Conservation (phyloP, 768 basidiomycete genomes). For the Phlebiopsis gigantea region DNA sequence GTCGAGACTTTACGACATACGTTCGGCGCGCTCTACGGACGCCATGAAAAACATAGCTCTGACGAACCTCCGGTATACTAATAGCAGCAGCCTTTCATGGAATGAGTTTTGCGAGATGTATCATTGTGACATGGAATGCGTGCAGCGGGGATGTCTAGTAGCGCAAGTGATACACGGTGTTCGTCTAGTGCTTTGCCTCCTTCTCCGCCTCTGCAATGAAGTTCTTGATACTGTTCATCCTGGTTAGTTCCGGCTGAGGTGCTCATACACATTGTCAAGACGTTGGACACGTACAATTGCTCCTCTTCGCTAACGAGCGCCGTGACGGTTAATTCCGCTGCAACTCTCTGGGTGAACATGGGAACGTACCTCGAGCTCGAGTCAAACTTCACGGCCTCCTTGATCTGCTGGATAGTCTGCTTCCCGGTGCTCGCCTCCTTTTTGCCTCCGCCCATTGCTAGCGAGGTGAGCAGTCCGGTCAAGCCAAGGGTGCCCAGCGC, state of each 20-base stretch:
- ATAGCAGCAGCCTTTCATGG: too few species aligned
- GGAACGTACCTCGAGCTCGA: slow-evolving; percentile 63
- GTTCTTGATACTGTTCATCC: slow-evolving; percentile 66
- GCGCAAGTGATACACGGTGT: background rate
- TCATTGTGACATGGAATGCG: background rate
- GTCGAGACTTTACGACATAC: background rate
- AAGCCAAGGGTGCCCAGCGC: slow-evolving; percentile 60
- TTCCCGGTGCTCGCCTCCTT: slow-evolving; percentile 31
- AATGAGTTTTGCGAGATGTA: background rate
- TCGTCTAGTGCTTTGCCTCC: slow-evolving; percentile 49
- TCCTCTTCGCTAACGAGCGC: slow-evolving; percentile 64
- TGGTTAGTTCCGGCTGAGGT: slow-evolving; percentile 37
- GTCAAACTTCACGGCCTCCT: slow-evolving; percentile 57
- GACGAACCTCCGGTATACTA: background rate
- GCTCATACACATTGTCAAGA: slow-evolving; percentile 14
- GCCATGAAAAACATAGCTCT: background rate
- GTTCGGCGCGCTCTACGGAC: background rate
- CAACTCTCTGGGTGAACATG: background rate
- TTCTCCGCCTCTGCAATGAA: slow-evolving; percentile 84
- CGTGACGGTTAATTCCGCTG: background rate
- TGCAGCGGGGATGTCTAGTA: slow-evolving; percentile 1
- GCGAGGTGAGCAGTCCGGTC: slow-evolving; percentile 48
- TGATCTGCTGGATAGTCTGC: slow-evolving; percentile 45
- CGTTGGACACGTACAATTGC: slow-evolving; percentile 58
- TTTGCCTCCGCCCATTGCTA: slow-evolving; percentile 53